A percentile compares a stretch with the other conserved stretches of the same genome.
phyloP scores from a whole-genome alignment of 352 stramenopile species.

The Globisporangium emineosum region DNA sequence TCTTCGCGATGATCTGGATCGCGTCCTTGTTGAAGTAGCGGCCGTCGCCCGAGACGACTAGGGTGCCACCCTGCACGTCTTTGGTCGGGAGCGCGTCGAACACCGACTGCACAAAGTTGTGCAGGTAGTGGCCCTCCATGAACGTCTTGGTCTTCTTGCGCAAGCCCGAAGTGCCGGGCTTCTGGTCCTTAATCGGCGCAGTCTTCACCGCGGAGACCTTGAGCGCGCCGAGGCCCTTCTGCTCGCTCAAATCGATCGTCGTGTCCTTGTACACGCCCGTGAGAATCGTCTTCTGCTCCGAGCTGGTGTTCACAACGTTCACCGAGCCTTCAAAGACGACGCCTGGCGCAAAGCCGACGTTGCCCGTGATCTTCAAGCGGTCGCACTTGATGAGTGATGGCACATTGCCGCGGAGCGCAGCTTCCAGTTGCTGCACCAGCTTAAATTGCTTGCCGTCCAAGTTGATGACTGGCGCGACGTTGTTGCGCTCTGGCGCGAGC shows the following conservation, averaged over 20 bases:
- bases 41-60: slow-evolving; percentile 96
- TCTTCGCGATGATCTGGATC: slow-evolving; percentile 96
- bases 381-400: slow-evolving; percentile 95
- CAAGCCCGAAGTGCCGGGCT: slow-evolving; percentile 96
- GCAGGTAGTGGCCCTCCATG: slow-evolving; percentile 97
- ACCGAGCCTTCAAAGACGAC: slow-evolving; percentile 93
- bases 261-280: slow-evolving; percentile 93
- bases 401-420: slow-evolving; percentile 89
- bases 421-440: slow-evolving; percentile 96
- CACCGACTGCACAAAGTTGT: slow-evolving; percentile 98
- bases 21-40: slow-evolving; percentile 92
- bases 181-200: slow-evolving; percentile 93
- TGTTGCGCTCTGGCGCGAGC: slow-evolving; percentile 93
- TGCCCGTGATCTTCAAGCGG: slow-evolving; percentile 94
- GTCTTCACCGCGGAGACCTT: slow-evolving; percentile 86
- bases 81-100: slow-evolving; percentile 95
- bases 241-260: slow-evolving; percentile 93
- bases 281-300: slow-evolving; percentile 95
- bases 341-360: slow-evolving; percentile 91
- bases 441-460: slow-evolving; percentile 99
- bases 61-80: slow-evolving; percentile 92
- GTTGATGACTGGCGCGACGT: slow-evolving; percentile 92
- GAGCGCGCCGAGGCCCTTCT: slow-evolving; percentile 91
- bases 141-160: slow-evolving; percentile 99
- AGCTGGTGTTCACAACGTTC: slow-evolving; percentile 94